These are phyloP conservation scores for Leishmania turanica DNA, from an alignment of 208 protist genomes.

Conservation along the genomic window DNA sequence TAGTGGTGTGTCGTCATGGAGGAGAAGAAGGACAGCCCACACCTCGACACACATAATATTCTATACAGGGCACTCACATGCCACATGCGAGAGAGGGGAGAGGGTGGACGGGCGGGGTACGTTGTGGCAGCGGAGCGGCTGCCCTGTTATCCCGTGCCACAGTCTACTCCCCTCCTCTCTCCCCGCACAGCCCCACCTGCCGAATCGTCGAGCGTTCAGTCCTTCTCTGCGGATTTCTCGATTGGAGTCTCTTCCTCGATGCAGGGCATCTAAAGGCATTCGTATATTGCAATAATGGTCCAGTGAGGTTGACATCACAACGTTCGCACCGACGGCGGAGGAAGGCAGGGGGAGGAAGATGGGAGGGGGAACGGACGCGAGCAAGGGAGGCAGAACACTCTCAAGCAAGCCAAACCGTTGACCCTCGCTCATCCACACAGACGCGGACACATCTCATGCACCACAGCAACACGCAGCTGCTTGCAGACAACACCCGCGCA, in stretches of 20 bases:
- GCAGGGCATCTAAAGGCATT: constrained; percentile 3
- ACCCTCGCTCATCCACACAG: not conserved
- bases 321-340: constrained; percentile 1
- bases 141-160: not conserved
- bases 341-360: not conserved
- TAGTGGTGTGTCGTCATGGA: constrained; percentile 3
- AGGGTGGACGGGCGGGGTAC: not conserved
- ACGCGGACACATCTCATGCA: not conserved
- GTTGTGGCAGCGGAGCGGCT: not conserved
- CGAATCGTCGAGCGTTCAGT: constrained; percentile 9
- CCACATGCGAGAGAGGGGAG: not conserved
- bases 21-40: not conserved
- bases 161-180: not conserved
- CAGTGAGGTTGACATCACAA: constrained; percentile 14
- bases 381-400: not conserved
- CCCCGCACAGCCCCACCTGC: not conserved
- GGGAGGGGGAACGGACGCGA: not conserved
- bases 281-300: not conserved
- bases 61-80: not conserved
- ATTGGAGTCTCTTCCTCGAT: constrained; percentile 12
- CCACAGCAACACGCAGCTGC: not conserved
- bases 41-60: not conserved
- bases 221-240: constrained; percentile 27
- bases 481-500: not conserved
- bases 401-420: not conserved